Evolutionary conservation across 805 yeast species (phyloP).

Genomic region (Candida peoriensis): DNA sequence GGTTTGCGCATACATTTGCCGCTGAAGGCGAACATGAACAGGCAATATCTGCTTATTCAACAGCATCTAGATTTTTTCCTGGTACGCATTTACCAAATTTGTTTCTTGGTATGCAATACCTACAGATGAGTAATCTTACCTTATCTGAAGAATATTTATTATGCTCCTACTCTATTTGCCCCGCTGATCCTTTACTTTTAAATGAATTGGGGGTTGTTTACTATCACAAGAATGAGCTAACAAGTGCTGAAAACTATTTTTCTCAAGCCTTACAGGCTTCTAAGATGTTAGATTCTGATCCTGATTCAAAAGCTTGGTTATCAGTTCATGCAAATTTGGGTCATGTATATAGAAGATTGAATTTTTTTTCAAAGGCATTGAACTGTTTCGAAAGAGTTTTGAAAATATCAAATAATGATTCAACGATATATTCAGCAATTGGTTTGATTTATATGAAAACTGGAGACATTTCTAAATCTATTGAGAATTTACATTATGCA

Average conservation of each 20-base stretch:
- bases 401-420: conserved; percentile 61
- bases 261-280: conserved; percentile 69
- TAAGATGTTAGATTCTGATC: conserved; percentile 60
- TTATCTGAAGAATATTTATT: conserved; percentile 82
- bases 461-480: conserved; percentile 60
- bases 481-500: conserved; percentile 75
- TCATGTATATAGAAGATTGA: conserved; percentile 73
- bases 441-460: conserved; percentile 76
- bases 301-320: conserved; percentile 79
- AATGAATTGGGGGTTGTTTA: conserved; percentile 93
- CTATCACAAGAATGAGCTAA: conserved; percentile 67
- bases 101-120: conserved; percentile 93
- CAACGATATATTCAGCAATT: conserved; percentile 75
- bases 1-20: conserved; percentile 97
- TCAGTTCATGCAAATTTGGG: conserved; percentile 85
- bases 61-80: conserved; percentile 87
- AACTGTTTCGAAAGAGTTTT: conserved; percentile 73
- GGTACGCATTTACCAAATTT: conserved; percentile 88
- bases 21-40: conserved; percentile 99
- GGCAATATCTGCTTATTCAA: conserved; percentile 94
- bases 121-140: conserved; percentile 77
- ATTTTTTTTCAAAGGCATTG: conserved; percentile 59
- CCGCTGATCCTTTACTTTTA: conserved; percentile 78
- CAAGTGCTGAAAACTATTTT: conserved; percentile 66
- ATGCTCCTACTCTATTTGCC: conserved; percentile 72